These are phyloP conservation scores for Mycena belliarum DNA, from an alignment of 768 basidiomycete genomes.

Conservation along the genomic window DNA sequence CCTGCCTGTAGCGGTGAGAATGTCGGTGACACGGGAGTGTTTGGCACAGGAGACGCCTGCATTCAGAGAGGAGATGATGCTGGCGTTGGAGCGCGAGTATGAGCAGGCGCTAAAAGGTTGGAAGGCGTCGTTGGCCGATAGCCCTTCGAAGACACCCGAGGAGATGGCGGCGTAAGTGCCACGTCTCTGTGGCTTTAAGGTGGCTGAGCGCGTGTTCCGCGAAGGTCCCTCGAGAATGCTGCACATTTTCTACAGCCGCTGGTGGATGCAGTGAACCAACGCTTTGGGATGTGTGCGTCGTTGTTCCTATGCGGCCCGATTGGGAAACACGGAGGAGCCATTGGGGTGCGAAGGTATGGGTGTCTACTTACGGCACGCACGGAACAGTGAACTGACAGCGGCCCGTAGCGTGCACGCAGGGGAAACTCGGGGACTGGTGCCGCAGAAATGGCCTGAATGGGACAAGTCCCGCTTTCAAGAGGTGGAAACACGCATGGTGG, in stretches of 20 bases:
- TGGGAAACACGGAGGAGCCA: neutral
- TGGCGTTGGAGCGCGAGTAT: neutral
- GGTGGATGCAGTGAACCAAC: neutral
- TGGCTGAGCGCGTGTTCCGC: neutral
- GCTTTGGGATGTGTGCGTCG: slow-evolving; percentile 1
- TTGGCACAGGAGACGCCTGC: neutral
- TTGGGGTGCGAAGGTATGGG: neutral
- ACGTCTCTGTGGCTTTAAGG: neutral
- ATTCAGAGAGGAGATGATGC: neutral
- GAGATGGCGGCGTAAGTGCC: neutral
- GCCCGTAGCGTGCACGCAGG: slow-evolving; percentile 1
- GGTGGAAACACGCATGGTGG: neutral
- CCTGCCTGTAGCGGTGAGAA: neutral
- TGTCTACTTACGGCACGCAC: neutral
- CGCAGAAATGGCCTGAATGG: neutral
- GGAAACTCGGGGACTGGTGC: neutral
- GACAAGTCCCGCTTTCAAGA: neutral
- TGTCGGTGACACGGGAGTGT: neutral
- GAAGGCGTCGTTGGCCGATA: neutral
- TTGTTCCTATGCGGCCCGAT: neutral
- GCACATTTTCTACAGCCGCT: neutral
- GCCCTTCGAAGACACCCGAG: neutral
- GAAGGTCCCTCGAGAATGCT: neutral
- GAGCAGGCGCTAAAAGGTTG: neutral
- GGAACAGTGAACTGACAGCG: neutral